These are phyloP conservation scores for Globisporangium spiculum DNA, from an alignment of 352 stramenopile genomes.

Conservation along the genomic window DNA sequence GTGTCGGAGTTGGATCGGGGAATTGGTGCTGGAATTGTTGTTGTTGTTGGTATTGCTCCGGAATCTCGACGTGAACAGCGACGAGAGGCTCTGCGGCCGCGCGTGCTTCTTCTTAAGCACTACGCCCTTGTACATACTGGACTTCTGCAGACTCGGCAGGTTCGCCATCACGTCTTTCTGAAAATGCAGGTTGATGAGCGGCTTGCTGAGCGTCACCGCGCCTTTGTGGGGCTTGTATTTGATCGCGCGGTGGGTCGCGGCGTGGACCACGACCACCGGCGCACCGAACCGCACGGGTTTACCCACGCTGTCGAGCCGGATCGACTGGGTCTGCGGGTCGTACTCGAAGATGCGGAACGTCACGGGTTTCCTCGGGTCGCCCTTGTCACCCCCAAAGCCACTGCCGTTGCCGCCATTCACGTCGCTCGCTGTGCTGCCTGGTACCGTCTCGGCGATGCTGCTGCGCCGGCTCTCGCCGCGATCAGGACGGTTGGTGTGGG, in stretches of 20 bases:
- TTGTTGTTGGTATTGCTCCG: neutral
- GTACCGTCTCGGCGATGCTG: conserved; percentile 3
- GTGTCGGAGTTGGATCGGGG: conserved; percentile 11
- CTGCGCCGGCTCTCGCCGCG: conserved; percentile 5
- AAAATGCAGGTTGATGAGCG: conserved; percentile 67
- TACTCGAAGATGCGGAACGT: conserved; percentile 75
- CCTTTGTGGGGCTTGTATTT: conserved; percentile 51
- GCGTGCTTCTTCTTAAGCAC: conserved; percentile 5
- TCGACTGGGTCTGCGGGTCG: conserved; percentile 43
- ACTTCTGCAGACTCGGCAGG: conserved; percentile 48
- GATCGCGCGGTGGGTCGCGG: conserved; percentile 60
- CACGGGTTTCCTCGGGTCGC: conserved; percentile 33
- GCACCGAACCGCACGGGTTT: conserved; percentile 55
- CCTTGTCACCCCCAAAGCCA: neutral
- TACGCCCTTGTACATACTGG: conserved; percentile 23
- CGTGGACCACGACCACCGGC: conserved; percentile 60
- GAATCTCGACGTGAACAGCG: conserved; percentile 15
- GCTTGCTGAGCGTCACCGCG: conserved; percentile 65
- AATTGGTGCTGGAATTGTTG: neutral
- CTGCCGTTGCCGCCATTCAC: neutral
- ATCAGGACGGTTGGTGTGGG: neutral
- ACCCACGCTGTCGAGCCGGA: conserved; percentile 49
- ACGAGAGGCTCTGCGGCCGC: conserved; percentile 12
- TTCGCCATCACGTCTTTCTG: conserved; percentile 47
- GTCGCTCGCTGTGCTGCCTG: conserved; percentile 1